Percentiles rank a stretch among this genome's conserved stretches.
These are phyloP conservation scores for Symbiodinium natans DNA, from an alignment of 73 alveolate genomes.

Conservation along the genomic window DNA sequence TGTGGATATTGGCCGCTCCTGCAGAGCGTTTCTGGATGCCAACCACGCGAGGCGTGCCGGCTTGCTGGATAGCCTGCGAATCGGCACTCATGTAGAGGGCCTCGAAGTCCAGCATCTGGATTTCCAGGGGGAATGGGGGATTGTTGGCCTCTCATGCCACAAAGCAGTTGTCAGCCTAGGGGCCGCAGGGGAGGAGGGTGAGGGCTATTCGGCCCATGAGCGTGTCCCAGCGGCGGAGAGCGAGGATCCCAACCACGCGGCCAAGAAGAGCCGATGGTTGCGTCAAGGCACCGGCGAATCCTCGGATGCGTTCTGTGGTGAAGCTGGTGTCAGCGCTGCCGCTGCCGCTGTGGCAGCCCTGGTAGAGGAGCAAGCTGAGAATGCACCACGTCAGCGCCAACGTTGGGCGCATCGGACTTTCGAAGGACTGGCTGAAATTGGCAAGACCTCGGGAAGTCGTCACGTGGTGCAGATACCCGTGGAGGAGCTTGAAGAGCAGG, in stretches of 20 bases:
- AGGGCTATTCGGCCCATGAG: not conserved
- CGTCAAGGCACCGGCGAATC: slow-evolving; percentile 57
- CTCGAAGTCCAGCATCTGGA: slow-evolving; percentile 77
- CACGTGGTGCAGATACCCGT: slow-evolving; percentile 41
- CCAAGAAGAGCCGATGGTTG: slow-evolving; percentile 33
- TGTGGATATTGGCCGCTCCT: slow-evolving; percentile 89
- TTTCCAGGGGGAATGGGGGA: slow-evolving; percentile 92
- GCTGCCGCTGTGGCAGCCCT: slow-evolving; percentile 41
- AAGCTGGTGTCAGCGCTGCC: not conserved
- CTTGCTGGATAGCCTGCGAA: slow-evolving; percentile 73
- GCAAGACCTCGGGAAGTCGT: slow-evolving; percentile 61
- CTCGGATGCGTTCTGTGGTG: slow-evolving; percentile 49
- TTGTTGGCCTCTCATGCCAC: slow-evolving; percentile 82
- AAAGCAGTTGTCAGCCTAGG: slow-evolving; percentile 61
- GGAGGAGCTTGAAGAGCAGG: slow-evolving; percentile 62
- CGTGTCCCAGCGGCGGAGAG: not conserved
- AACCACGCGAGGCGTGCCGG: slow-evolving; percentile 90
- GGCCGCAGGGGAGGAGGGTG: slow-evolving; percentile 37
- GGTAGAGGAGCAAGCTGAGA: not conserved
- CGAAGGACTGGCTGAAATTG: slow-evolving; percentile 79
- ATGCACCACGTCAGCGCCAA: slow-evolving; percentile 27
- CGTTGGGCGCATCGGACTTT: slow-evolving; percentile 62
- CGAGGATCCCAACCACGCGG: not conserved
- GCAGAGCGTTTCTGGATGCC: slow-evolving; percentile 82
- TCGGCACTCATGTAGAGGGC: slow-evolving; percentile 51